Evolutionary conservation across 2,329 filamentous ascomycete genomes (phyloP).

Genomic region (Teratosphaeria zuluensis): DNA sequence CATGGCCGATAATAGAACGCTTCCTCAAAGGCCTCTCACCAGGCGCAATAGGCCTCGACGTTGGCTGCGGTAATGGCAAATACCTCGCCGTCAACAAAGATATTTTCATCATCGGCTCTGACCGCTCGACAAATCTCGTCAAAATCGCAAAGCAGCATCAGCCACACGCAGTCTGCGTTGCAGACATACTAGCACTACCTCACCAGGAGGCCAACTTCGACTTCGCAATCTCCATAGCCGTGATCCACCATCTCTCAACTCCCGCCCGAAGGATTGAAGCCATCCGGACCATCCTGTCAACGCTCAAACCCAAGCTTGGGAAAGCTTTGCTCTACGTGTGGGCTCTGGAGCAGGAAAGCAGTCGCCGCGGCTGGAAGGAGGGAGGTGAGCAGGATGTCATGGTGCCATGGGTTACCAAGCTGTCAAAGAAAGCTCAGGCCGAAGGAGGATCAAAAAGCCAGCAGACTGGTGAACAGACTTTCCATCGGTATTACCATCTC

Average conservation of each 20-base stretch:
- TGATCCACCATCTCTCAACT: constrained; percentile 87
- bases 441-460: constrained; percentile 19
- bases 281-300: constrained; percentile 59
- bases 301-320: constrained; percentile 47
- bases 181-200: constrained; percentile 74
- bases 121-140: constrained; percentile 59
- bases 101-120: constrained; percentile 74
- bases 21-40: constrained; percentile 59
- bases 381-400: constrained; percentile 80
- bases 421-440: constrained; percentile 17
- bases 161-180: constrained; percentile 58
- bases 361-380: constrained; percentile 80
- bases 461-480: constrained; percentile 43
- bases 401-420: constrained; percentile 79
- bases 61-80: constrained; percentile 96
- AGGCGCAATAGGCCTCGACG: constrained; percentile 75
- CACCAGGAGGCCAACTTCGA: constrained; percentile 61
- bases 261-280: constrained; percentile 61
- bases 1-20: constrained; percentile 81
- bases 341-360: constrained; percentile 85
- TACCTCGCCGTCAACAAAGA: constrained; percentile 71
- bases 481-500: constrained; percentile 88
- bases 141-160: constrained; percentile 48
- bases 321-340: constrained; percentile 80
- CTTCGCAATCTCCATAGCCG: constrained; percentile 89